Evolutionary conservation across 148 eudicot genomes (phyloP), one percentile per base, ranked within the genome.

Genomic region (Dysphania ambrosioides): DNA sequence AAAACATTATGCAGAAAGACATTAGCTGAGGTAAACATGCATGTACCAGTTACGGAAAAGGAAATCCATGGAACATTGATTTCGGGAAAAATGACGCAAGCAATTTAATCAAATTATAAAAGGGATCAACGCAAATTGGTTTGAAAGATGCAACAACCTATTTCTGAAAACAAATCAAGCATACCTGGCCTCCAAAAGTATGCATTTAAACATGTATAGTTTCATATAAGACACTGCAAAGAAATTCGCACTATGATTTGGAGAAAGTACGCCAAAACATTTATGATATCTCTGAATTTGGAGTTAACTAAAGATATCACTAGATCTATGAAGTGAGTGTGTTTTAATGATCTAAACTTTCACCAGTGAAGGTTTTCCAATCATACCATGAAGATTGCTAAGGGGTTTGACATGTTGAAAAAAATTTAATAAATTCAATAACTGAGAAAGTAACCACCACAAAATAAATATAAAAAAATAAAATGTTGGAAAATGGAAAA

Each of bases 61-160:
- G 2, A 11, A 5, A 35, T 36, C 49, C 3, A 66, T 13, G 21
- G 21, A 41, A 19, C 36, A 58, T 47, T 13, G 40, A 30, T 5
- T n/a, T 9, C 23, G 32, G 18, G 4, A 31, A 61, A 27, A 10
- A 41, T 63, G 23, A 11, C 3, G 41, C 24, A 61, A 60, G 11
- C 47, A 44, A 10, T 9, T 36, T 30, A 31, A 41, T 5, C 27
- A 51, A 69, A 49, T 23, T 21, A 23, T 23, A 65, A 13, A 55
- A 61, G 32, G 38, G 72, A 16, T 57, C 9, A 24, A 51, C 58
- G 38, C 6, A 58, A 16, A 1, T 21, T 8, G 64, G 29, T n/a
- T 27, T 26, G 30, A 29, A 56, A 53, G 32, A 58, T 47, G 27
- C 35, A 34, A 70, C 32, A 35, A 60, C 66, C 68, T 19, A 77